Evolutionary conservation across 1,284 basidiomycete species (phyloP).

Genomic region (Pholiota adiposa): DNA sequence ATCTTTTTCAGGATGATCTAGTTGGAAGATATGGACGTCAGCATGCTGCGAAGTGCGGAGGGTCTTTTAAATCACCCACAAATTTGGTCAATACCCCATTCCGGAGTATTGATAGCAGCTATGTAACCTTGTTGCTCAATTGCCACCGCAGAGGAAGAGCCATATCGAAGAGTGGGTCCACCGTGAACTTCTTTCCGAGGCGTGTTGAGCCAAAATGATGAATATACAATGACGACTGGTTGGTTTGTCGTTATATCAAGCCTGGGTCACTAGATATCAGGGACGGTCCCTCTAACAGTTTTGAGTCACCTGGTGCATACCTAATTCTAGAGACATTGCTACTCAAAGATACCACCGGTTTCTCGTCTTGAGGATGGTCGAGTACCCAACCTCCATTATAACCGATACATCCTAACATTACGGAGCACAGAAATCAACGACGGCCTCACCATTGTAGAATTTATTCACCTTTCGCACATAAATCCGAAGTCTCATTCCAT

Average conservation of each 20-base stretch:
- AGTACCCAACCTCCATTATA: constrained; percentile 55
- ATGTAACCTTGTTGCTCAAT: constrained; percentile 62
- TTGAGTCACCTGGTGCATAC: constrained; percentile 27
- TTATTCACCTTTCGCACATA: constrained; percentile 40
- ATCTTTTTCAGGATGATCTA: constrained; percentile 22
- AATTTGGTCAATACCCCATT: constrained; percentile 57
- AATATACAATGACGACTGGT: constrained; percentile 54
- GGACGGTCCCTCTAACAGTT: neutral
- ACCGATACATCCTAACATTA: constrained; percentile 44
- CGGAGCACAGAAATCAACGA: too few species aligned
- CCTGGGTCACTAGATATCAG: constrained; percentile 27
- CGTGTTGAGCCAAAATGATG: constrained; percentile 47
- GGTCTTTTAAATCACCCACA: constrained; percentile 45
- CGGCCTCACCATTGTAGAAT: too few species aligned
- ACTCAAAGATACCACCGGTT: constrained; percentile 41
- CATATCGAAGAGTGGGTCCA: constrained; percentile 47
- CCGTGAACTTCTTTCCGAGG: constrained; percentile 56
- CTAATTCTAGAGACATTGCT: constrained; percentile 53
- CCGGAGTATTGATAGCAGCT: constrained; percentile 58
- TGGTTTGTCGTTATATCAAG: constrained; percentile 56
- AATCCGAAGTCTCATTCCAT: constrained; percentile 44
- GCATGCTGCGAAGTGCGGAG: neutral
- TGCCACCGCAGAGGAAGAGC: constrained; percentile 51
- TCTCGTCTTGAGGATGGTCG: constrained; percentile 33
- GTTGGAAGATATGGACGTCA: neutral